Evolutionary conservation across 2,329 filamentous ascomycete genomes (phyloP).

Genomic region (Alternaria gaisen): DNA sequence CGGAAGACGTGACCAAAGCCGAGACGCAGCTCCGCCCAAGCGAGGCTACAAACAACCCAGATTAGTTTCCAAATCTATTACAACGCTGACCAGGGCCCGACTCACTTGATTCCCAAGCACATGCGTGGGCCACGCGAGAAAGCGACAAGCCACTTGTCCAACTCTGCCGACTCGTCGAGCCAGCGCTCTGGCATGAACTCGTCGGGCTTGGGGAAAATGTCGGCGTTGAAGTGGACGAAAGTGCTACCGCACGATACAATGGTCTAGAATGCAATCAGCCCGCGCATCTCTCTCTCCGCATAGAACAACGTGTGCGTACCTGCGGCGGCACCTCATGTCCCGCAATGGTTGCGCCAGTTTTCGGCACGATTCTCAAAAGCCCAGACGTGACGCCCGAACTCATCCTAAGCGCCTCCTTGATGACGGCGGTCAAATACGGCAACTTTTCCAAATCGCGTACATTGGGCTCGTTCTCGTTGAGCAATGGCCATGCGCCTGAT

Average conservation of each 20-base stretch:
- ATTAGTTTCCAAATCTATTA: background rate
- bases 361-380: constrained; percentile 35
- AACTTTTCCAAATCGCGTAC: constrained; percentile 51
- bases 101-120: constrained; percentile 44
- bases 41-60: constrained; percentile 32
- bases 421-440: constrained; percentile 45
- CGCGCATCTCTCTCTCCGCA: background rate
- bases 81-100: background rate
- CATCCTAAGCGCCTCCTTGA: constrained; percentile 53
- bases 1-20: constrained; percentile 40
- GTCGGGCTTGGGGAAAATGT: constrained; percentile 42
- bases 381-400: constrained; percentile 46
- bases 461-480: constrained; percentile 35
- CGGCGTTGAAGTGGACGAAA: constrained; percentile 45
- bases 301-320: constrained; percentile 20
- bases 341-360: constrained; percentile 31
- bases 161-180: constrained; percentile 33
- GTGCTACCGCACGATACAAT: constrained; percentile 44
- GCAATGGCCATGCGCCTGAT: constrained; percentile 47
- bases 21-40: constrained; percentile 47
- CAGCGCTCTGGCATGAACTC: constrained; percentile 46
- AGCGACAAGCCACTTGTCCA: constrained; percentile 43
- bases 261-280: constrained; percentile 21
- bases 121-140: constrained; percentile 50
- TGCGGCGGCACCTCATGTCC: constrained; percentile 30